Evolutionary conservation across 2,329 filamentous ascomycete species (phyloP), one percentile per base, ranked within the genome.

Genomic region (Alternaria dauci): DNA sequence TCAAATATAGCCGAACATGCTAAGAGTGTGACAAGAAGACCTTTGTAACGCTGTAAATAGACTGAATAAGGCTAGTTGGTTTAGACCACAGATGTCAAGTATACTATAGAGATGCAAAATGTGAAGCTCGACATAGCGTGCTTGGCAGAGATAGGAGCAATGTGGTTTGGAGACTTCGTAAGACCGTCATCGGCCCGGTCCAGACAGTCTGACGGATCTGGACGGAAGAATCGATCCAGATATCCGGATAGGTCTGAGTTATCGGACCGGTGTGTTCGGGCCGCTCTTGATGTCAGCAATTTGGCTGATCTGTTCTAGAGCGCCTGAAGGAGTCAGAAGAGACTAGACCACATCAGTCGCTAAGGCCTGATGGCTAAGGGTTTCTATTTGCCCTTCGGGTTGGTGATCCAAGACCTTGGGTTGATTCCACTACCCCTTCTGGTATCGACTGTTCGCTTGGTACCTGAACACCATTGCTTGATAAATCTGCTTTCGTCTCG

Each of bases 181-280:
- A 36, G 30, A 25, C 46, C 46, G 46, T 25, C 20, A 23, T 50
- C 46, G 46, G 46, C 18, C 46, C 46, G 46, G 14, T 36, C 20
- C n/a, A 1, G 20, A 23, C 28, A 34, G 18, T 34, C 44, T 20
- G 26, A 32, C 12, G 6, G 28, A 23, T 48, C 18, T 16, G 34
- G 44, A 34, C 28, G 30, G 44, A 48, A 28, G 30, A 30, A 48
- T 18, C 8, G 20, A n/a, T 36, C 30, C 7, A 48, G 20, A 1
- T 25, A 14, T 16, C 11, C 46, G 46, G 30, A 23, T 23, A 23
- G 5, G 11, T n/a, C 28, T 18, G 30, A 36, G 20, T 34, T 23
- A 28, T 23, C 18, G 44, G 30, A 3, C 46, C 32, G 20, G 23
- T 16, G 2, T 50, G 46, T 8, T 50, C 8, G 46, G 32, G 46